A percentile compares a stretch with the other conserved stretches of the same genome.
phyloP scores from a whole-genome alignment of 192 early-diverging fungal genomes.

The Dispira simplex region DNA sequence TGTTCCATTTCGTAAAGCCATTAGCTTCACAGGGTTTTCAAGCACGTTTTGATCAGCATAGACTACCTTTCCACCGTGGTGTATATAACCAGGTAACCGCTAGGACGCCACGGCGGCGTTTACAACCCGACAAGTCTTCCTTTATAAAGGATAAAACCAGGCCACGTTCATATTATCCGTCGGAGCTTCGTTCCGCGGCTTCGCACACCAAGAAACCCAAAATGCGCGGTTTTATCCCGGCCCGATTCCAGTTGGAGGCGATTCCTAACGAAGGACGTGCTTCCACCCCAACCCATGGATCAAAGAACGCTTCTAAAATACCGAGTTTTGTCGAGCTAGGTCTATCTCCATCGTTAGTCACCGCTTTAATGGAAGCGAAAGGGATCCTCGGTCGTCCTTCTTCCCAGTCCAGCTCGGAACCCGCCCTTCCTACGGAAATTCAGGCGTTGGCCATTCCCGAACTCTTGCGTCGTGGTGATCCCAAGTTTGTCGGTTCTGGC shows the following conservation, averaged over 20 bases:
- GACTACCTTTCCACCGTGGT: too few relatives aligned
- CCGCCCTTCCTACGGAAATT: slow-evolving; percentile 56
- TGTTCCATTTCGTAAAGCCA: too few relatives aligned
- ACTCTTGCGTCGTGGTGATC: slow-evolving; percentile 21
- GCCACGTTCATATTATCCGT: too few relatives aligned
- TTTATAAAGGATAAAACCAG: too few relatives aligned
- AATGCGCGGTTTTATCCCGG: slow-evolving; percentile 36
- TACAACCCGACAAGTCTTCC: too few relatives aligned
- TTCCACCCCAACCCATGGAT: slow-evolving; percentile 16
- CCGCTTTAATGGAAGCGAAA: slow-evolving; percentile 23
- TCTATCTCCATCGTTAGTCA: slow-evolving; percentile 34
- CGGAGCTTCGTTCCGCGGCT: too few relatives aligned
- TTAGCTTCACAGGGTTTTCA: too few relatives aligned
- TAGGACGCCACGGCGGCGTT: too few relatives aligned
- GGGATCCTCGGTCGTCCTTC: background rate
- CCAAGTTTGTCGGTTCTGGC: background rate
- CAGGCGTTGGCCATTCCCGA: slow-evolving; percentile 74
- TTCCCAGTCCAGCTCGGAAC: slow-evolving; percentile 17
- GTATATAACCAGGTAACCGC: too few relatives aligned
- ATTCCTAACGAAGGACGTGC: slow-evolving; percentile 30
- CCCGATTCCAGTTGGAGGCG: slow-evolving; percentile 34
- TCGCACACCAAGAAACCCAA: too few relatives aligned
- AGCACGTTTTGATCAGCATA: too few relatives aligned
- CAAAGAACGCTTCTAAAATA: slow-evolving; percentile 14
- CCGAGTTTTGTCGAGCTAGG: slow-evolving; percentile 46